Evolutionary conservation across 2,329 filamentous ascomycete species (phyloP).

Genomic region (Uncinocarpus reesii): DNA sequence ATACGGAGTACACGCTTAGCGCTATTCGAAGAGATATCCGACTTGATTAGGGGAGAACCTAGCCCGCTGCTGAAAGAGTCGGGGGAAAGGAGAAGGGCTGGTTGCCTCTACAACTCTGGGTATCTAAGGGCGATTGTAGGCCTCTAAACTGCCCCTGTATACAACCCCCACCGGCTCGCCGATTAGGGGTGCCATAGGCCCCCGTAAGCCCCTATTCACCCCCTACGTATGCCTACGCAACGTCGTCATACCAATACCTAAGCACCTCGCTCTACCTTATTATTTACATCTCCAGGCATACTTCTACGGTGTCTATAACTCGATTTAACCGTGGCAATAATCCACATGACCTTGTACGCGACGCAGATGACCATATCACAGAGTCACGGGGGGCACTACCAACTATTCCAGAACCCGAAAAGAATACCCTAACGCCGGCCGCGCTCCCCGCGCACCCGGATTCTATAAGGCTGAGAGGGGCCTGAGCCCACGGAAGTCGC

Average conservation of each 20-base stretch:
- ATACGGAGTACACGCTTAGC: too few species aligned
- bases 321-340: conserved; percentile 10
- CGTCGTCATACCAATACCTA: background rate
- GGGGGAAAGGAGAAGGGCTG: too few species aligned
- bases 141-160: too few species aligned
- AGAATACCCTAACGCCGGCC: background rate
- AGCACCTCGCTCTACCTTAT: background rate
- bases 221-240: background rate
- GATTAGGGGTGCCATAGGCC: too few species aligned
- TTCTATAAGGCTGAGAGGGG: background rate
- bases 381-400: background rate
- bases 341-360: conserved; percentile 1
- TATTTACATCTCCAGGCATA: background rate
- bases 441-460: background rate
- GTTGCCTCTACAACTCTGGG: too few species aligned
- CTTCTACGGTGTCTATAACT: background rate
- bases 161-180: too few species aligned
- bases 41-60: too few species aligned
- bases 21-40: too few species aligned
- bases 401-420: conserved; percentile 1
- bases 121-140: too few species aligned
- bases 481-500: background rate
- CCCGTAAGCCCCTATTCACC: too few species aligned
- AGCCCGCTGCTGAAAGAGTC: too few species aligned
- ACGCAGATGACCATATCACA: background rate